Evolutionary conservation across 495 filamentous ascomycete species (phyloP).

Genomic region (Penicillium canariense): DNA sequence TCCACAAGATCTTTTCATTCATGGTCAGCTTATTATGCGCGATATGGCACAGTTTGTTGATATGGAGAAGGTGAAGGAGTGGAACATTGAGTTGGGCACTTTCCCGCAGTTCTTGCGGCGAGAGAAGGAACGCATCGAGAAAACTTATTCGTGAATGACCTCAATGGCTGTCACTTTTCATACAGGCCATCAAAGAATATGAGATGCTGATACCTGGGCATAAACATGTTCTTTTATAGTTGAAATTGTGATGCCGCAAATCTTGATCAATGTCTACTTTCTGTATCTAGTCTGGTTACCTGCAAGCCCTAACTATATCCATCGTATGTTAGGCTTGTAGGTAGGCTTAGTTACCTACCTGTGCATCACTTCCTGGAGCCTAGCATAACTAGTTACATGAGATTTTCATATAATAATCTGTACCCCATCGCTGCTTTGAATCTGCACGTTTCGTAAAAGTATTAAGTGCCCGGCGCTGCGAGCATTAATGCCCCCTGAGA

Average conservation of each 20-base stretch:
- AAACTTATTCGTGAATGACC: constrained; percentile 11
- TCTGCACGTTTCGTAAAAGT: too few species aligned
- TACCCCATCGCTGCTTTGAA: too few species aligned
- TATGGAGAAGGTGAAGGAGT: constrained; percentile 33
- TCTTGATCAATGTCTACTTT: neutral
- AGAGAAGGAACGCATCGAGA: constrained; percentile 27
- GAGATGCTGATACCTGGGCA: neutral
- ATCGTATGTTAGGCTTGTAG: too few species aligned
- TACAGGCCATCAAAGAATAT: neutral
- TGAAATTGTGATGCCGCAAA: too few species aligned
- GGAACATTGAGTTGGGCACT: constrained; percentile 29
- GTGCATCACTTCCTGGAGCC: too few species aligned
- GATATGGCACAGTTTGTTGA: constrained; percentile 34
- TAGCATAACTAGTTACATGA: too few species aligned
- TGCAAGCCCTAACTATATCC: too few species aligned
- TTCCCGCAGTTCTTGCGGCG: constrained; percentile 40
- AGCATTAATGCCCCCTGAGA: too few species aligned
- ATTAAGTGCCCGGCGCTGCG: too few species aligned
- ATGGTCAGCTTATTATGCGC: constrained; percentile 29
- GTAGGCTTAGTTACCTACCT: too few species aligned
- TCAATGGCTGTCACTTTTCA: neutral
- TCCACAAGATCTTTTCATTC: constrained; percentile 26
- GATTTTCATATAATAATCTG: too few species aligned
- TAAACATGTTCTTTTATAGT: too few species aligned
- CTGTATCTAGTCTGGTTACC: neutral